Evolutionary conservation across 2,329 filamentous ascomycete species (phyloP).

Genomic region (Pestalotiopsis sp.): DNA sequence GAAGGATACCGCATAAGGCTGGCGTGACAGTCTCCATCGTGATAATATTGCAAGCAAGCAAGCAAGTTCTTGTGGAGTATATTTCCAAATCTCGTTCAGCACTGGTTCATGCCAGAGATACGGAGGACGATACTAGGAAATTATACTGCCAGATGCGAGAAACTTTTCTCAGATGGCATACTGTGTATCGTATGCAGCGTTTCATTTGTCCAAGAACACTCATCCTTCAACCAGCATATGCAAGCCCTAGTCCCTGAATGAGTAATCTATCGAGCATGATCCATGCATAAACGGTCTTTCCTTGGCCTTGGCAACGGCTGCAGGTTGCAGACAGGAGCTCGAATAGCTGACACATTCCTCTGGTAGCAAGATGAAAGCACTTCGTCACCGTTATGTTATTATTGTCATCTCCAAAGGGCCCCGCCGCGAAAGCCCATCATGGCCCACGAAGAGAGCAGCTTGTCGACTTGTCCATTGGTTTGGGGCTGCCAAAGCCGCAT

Average conservation of each 20-base stretch:
- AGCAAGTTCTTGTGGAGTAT: too few species aligned
- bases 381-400: background rate
- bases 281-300: background rate
- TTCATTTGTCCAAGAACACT: too few species aligned
- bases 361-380: background rate
- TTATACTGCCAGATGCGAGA: too few species aligned
- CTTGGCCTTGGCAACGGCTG: background rate
- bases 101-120: too few species aligned
- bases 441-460: background rate
- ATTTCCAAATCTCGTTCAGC: too few species aligned
- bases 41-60: too few species aligned
- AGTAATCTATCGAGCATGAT: background rate
- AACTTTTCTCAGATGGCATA: too few species aligned
- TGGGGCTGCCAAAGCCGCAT: background rate
- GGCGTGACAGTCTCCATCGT: too few species aligned
- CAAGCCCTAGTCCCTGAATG: background rate
- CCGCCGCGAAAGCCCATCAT: background rate
- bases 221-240: background rate
- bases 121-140: too few species aligned
- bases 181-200: too few species aligned
- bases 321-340: background rate
- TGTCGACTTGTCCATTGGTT: background rate
- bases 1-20: too few species aligned
- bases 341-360: background rate
- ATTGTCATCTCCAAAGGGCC: background rate